phyloP scores from a whole-genome alignment of 31 red algal species.

The Endocladia muricata region DNA sequence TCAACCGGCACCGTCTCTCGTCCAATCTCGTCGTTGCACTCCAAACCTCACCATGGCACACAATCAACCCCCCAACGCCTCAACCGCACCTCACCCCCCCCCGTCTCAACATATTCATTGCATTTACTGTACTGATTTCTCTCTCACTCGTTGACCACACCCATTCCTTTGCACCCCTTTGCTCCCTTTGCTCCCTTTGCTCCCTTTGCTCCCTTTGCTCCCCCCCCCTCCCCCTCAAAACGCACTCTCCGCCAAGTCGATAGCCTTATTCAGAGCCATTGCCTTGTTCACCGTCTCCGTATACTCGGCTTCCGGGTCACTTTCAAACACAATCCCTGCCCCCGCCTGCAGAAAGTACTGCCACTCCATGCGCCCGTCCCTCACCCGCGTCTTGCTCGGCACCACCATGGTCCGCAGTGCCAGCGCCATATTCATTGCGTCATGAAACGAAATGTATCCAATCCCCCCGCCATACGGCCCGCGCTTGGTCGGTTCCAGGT shows the following conservation, averaged over 20 bases:
- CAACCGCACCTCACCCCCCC: no score
- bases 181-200: no score
- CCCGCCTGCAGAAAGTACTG: constrained; percentile 88
- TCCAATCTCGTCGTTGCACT: no score
- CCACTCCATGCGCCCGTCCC: constrained; percentile 54
- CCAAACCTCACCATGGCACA: no score
- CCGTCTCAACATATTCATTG: no score
- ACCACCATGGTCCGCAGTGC: constrained; percentile 95
- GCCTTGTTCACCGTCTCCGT: constrained; percentile 96
- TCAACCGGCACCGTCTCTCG: no score
- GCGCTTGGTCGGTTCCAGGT: constrained; percentile 87
- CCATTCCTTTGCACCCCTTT: no score
- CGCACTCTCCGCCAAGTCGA: constrained; percentile 87
- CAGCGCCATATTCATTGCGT: constrained; percentile 94
- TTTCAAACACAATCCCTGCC: constrained; percentile 92
- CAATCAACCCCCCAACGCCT: no score
- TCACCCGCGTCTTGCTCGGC: constrained; percentile 22
- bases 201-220: no score
- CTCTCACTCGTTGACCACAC: no score
- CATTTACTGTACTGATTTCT: no score
- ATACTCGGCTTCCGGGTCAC: constrained; percentile 87
- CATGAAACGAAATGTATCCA: constrained; percentile 91
- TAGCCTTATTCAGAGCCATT: constrained; percentile 75
- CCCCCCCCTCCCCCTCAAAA: constrained; percentile 43
- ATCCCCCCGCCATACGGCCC: constrained; percentile 98